A percentile compares a stretch with the other conserved stretches of the same genome.
These are phyloP conservation scores for Parietaria judaica DNA, from an alignment of 306 rosid genomes.

Conservation along the genomic window DNA sequence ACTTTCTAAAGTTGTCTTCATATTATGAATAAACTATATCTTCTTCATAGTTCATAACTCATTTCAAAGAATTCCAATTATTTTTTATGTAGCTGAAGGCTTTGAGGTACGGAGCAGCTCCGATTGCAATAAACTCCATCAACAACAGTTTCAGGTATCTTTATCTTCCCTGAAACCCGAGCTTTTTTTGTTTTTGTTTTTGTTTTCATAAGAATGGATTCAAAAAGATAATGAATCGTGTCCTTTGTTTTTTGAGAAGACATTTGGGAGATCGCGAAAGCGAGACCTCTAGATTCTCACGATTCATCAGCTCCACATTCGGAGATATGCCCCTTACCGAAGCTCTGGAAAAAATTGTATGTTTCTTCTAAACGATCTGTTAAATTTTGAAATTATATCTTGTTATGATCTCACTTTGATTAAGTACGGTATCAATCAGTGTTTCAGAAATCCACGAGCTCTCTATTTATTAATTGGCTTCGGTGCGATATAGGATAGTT, in stretches of 20 bases:
- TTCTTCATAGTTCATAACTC: too few relatives aligned
- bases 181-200: neutral
- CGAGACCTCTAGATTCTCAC: conserved; percentile 43
- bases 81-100: conserved; percentile 48
- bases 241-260: conserved; percentile 26
- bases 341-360: conserved; percentile 70
- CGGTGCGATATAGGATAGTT: too few relatives aligned
- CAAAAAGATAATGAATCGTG: conserved; percentile 2
- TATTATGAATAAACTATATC: neutral
- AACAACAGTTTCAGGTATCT: conserved; percentile 39
- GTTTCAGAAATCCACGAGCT: too few relatives aligned
- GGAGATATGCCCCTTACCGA: conserved; percentile 45
- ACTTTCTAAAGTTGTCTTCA: too few relatives aligned
- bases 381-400: neutral
- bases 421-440: neutral
- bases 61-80: neutral
- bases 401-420: neutral
- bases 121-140: conserved; percentile 35
- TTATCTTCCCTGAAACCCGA: neutral
- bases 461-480: too few relatives aligned
- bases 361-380: conserved; percentile 12
- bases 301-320: conserved; percentile 50
- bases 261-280: conserved; percentile 35
- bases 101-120: conserved; percentile 78
- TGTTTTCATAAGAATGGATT: neutral